Evolutionary conservation across 2,329 filamentous ascomycete genomes (phyloP), one percentile per base, ranked within the genome.

Genomic region (Stagonosporopsis chrysanthemi): DNA sequence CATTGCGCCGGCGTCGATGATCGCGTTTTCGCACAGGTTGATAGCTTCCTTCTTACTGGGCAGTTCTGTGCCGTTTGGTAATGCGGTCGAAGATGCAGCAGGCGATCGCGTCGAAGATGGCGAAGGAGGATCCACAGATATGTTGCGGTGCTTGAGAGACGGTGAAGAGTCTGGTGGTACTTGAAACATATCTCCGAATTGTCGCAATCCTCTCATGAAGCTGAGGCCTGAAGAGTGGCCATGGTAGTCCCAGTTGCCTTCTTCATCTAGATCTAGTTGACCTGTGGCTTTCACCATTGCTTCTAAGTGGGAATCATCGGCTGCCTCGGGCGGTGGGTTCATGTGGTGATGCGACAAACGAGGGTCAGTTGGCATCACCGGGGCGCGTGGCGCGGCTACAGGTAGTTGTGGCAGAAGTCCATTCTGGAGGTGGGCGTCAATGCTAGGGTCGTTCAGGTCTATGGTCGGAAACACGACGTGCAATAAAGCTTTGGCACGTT

Each of bases 251-350:
- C 92, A 96, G 67, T 95, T 88, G 39, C 94, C 94, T 67, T 88
- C 87, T 66, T 98, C 94, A 68, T 96, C 92, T 31, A 98, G 83
- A 69, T 98, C 94, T 17, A 99, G 83, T 72, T 93, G 90, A 33
- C 94, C 95, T 2, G 94, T 92, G 39, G 91, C 91, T 72, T 94
- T 90, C 56, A 98, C 92, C 94, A 99, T 98, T 26, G 93, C 96
- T 71, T 94, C 88, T 24, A 99, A 81, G 63, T 94, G 86, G 86
- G 88, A 83, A 28, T 83, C 83, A 42, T 80, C 77, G 46, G 77
- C 68, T 9, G 75, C 71, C 44, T 72, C 75, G n/a, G n/a, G n/a
- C 6, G 60, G 62, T 24, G 46, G 57, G 14, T 62, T 56, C 17
- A 56, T 56, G 35, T 64, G 69, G 38, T 58, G 67, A 35, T 62